These are phyloP conservation scores for Mucor velutinosus DNA, from an alignment of 371 early-diverging fungal genomes.

Conservation along the genomic window DNA sequence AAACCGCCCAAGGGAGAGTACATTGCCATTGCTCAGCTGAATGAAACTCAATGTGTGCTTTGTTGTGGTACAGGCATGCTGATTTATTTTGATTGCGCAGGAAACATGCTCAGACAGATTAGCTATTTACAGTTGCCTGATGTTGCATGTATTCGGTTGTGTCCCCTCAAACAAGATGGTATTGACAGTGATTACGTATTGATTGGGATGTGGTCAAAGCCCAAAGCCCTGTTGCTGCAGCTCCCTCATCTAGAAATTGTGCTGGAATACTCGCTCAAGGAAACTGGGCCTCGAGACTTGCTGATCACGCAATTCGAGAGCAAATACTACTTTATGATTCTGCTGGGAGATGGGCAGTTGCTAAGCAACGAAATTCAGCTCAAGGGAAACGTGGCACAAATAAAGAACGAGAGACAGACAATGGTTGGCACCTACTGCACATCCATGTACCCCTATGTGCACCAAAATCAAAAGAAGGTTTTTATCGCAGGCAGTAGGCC, in stretches of 20 bases:
- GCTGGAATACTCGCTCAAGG: background rate
- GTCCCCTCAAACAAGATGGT: conserved; percentile 11
- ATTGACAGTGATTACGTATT: conserved; percentile 11
- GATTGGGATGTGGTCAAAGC: conserved; percentile 12
- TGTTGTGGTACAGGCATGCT: conserved; percentile 59
- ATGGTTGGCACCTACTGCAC: conserved; percentile 24
- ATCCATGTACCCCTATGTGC: conserved; percentile 18
- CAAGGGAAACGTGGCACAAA: background rate
- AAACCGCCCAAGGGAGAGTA: conserved; percentile 33
- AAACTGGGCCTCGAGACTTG: conserved; percentile 29
- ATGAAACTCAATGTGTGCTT: conserved; percentile 54
- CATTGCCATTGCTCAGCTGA: conserved; percentile 62
- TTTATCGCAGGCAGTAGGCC: conserved; percentile 87
- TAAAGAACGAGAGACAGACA: conserved; percentile 6
- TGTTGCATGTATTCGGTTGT: conserved; percentile 14
- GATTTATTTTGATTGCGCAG: conserved; percentile 59
- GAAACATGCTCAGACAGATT: conserved; percentile 39
- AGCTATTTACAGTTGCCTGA: conserved; percentile 15
- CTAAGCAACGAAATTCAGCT: conserved; percentile 53
- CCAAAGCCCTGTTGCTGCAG: background rate
- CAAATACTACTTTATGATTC: conserved; percentile 67
- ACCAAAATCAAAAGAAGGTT: conserved; percentile 51
- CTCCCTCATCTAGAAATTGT: conserved; percentile 7
- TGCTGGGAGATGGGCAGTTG: conserved; percentile 82
- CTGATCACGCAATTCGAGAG: conserved; percentile 64